A percentile compares a stretch with the other conserved stretches of the same genome.
Conservation (phyloP, 2,329 filamentous ascomycete species). For the Pseudohalonectria lignicola region DNA sequence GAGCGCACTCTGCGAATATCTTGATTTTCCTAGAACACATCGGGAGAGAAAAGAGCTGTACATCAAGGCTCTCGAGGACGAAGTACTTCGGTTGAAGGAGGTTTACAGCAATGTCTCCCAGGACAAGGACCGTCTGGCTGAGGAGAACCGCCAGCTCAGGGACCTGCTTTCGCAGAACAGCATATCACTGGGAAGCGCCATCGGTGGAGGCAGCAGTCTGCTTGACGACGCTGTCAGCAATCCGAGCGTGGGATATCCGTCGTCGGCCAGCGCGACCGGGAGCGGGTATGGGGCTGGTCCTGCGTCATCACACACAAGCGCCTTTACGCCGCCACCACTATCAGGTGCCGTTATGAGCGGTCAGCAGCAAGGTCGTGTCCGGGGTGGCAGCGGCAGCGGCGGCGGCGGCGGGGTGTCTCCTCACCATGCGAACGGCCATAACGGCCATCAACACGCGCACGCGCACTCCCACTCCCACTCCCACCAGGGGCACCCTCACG, state of each 20-base stretch:
- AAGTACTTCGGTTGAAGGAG: slow-evolving; percentile 82
- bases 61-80: slow-evolving; percentile 86
- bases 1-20: too few relatives aligned
- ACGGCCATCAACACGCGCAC: slow-evolving; percentile 13
- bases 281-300: slow-evolving; percentile 40
- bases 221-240: slow-evolving; percentile 33
- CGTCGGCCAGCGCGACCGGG: slow-evolving; percentile 47
- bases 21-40: slow-evolving; percentile 92
- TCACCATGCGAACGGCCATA: slow-evolving; percentile 15
- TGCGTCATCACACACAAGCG: slow-evolving; percentile 26
- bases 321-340: slow-evolving; percentile 33
- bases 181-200: slow-evolving; percentile 20
- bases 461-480: slow-evolving; percentile 6
- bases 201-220: slow-evolving; percentile 14
- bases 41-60: slow-evolving; percentile 95
- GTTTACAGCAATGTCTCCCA: slow-evolving; percentile 62
- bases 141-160: slow-evolving; percentile 71
- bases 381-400: slow-evolving; percentile 10
- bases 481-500: slow-evolving; percentile 2
- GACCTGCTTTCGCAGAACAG: slow-evolving; percentile 42
- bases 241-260: slow-evolving; percentile 34
- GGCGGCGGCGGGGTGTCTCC: slow-evolving; percentile 10
- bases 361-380: slow-evolving; percentile 4
- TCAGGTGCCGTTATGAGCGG: slow-evolving; percentile 7
- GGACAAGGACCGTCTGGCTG: slow-evolving; percentile 63